These are phyloP conservation scores for Sporopachydermia quercuum DNA, from an alignment of 805 yeast genomes.

Conservation along the genomic window DNA sequence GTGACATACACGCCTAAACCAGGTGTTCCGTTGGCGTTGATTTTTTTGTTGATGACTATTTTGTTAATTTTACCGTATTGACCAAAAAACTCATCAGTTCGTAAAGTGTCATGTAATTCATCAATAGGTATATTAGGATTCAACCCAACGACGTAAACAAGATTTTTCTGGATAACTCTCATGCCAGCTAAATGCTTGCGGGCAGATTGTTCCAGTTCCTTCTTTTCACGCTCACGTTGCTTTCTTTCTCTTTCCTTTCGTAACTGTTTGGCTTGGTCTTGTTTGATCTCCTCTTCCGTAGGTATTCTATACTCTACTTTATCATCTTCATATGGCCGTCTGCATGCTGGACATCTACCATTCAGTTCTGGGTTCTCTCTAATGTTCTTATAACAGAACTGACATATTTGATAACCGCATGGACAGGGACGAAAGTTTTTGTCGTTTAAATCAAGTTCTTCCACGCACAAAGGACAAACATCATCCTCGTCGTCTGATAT, in stretches of 20 bases:
- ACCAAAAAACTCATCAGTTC: slow-evolving; percentile 93
- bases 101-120: slow-evolving; percentile 63
- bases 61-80: slow-evolving; percentile 93
- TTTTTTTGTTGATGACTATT: slow-evolving; percentile 73
- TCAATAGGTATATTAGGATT: slow-evolving; percentile 81
- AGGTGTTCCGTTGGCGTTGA: slow-evolving; percentile 44
- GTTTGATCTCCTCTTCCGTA: slow-evolving; percentile 70
- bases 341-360: slow-evolving; percentile 96
- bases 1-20: slow-evolving; percentile 96
- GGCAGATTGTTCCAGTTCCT: slow-evolving; percentile 67
- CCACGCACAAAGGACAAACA: slow-evolving; percentile 85
- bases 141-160: slow-evolving; percentile 91
- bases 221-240: slow-evolving; percentile 80
- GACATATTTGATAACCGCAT: slow-evolving; percentile 97
- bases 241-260: slow-evolving; percentile 72
- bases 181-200: slow-evolving; percentile 91
- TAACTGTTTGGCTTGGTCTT: slow-evolving; percentile 66
- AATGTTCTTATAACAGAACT: slow-evolving; percentile 93
- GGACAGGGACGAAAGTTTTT: slow-evolving; percentile 98
- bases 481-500: slow-evolving; percentile 75
- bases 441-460: slow-evolving; percentile 94
- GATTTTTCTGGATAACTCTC: slow-evolving; percentile 95
- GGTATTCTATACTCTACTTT: slow-evolving; percentile 75
- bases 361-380: slow-evolving; percentile 89
- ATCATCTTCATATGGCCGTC: slow-evolving; percentile 87